Conservation (phyloP, 148 eudicot species). For the Rhododendron williamsianum region DNA sequence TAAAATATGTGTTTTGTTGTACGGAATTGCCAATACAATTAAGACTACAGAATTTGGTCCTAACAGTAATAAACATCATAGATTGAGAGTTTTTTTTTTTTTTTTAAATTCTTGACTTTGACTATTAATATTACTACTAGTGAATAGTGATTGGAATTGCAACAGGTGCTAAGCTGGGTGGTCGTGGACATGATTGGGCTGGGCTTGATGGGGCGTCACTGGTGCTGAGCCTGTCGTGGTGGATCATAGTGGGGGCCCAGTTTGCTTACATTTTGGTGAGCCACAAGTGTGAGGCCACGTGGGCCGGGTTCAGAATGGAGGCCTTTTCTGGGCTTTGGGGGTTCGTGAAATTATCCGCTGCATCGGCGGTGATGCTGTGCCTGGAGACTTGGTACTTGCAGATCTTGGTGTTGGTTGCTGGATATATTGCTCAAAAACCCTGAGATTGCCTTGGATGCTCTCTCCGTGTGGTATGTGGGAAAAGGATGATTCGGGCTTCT, state of each 20-base stretch:
- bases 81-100: too few species aligned
- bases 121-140: background rate
- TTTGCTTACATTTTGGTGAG: too few species aligned
- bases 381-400: conserved; percentile 51
- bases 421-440: conserved; percentile 28
- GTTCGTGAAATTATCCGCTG: conserved; percentile 32
- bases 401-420: conserved; percentile 37
- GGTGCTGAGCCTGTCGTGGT: too few species aligned
- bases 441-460: conserved; percentile 45
- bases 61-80: too few species aligned
- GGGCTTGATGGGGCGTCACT: too few species aligned
- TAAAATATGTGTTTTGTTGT: too few species aligned
- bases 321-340: conserved; percentile 44
- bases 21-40: too few species aligned
- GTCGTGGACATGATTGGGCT: too few species aligned
- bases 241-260: too few species aligned
- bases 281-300: conserved; percentile 13
- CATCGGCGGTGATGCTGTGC: conserved; percentile 57
- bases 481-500: too few species aligned
- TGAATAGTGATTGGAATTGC: background rate
- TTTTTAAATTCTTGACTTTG: background rate
- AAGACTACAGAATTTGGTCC: too few species aligned
- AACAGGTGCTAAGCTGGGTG: too few species aligned
- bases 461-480: conserved; percentile 37
- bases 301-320: conserved; percentile 39